Base-by-base conservation (phyloP, 192 early-diverging fungal genomes). In the Coemansia erecta region DNA sequence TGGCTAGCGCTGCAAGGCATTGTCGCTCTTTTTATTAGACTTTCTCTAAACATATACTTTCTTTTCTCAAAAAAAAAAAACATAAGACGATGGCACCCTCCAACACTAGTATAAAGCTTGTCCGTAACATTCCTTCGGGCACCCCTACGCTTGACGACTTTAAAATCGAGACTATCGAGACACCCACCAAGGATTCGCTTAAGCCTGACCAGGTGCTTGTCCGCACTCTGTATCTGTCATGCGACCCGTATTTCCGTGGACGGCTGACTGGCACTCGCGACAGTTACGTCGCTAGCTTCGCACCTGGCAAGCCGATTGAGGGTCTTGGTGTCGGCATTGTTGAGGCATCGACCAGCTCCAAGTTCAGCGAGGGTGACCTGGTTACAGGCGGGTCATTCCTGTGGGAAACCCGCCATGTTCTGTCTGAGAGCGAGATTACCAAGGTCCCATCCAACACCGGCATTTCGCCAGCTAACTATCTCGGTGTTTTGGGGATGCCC, bases 401-500 rank as follows among this genome's bases (percentile, higher is more conserved):
- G 22, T 94, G 87, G 83, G 81, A 80, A 61, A 66, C 83, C 19
- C 85, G 82, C 52, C 37, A 37, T 39, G 52, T 53, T 5, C 9
- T 13, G 11, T 14, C 9, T 14, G 44, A 31, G 24, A 17, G 14
- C n/a, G 56, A 23, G 17, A 1, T 70, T 19, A 61, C 58, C 45
- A 63, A 64, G 17, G n/a, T 70, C 4, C 46, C 56, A 2, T 9
- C 37, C 17, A 46, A 69, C 4, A 53, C 58, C 40, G 72, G 65
- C 24, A 54, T 90, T 7, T 84, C 85, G 24, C 54, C 86, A 10
- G 66, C 77, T 1, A 77, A 82, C 69, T 87, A 82, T 51, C 50
- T 88, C 37, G 86, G 90, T 42, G 81, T 86, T 24, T 70, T 91
- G 2, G 89, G 92, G n/a, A 93, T 94, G 89, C 85, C 92, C 24